phyloP scores from a whole-genome alignment of 2,329 filamentous ascomycete species.

The Aspergillus amoenus region DNA sequence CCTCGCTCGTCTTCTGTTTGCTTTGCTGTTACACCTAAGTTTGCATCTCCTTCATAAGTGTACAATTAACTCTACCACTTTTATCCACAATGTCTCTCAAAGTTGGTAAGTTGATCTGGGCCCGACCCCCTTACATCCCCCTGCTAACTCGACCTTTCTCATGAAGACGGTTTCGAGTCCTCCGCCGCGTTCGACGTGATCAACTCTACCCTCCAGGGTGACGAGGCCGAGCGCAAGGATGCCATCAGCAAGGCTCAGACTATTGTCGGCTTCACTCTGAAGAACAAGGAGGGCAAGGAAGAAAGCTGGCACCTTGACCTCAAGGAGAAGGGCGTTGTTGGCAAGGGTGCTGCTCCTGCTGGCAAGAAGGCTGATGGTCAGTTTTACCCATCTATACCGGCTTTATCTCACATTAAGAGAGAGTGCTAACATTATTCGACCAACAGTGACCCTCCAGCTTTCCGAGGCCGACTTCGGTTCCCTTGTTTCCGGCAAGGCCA shows the following conservation, averaged over 20 bases:
- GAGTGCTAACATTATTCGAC: not conserved
- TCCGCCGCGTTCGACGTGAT: conserved; percentile 91
- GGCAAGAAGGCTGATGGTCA: conserved; percentile 80
- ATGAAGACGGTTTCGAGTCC: conserved; percentile 76
- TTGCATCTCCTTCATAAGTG: not conserved
- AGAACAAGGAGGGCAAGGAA: conserved; percentile 77
- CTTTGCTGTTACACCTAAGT: conserved; percentile 10
- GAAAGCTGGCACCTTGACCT: conserved; percentile 94
- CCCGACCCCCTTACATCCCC: not conserved
- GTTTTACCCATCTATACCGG: conserved; percentile 24
- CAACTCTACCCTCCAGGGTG: conserved; percentile 66
- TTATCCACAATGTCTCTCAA: conserved; percentile 66
- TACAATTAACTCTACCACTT: not conserved
- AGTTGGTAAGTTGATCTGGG: conserved; percentile 56
- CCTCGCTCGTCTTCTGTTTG: conserved; percentile 1
- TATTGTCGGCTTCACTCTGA: conserved; percentile 87
- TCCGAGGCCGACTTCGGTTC: conserved; percentile 84
- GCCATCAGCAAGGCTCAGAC: conserved; percentile 86
- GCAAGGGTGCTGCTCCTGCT: conserved; percentile 65
- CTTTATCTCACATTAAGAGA: not conserved
- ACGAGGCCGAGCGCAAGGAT: conserved; percentile 74
- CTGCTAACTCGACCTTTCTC: conserved; percentile 7
- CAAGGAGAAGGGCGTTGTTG: conserved; percentile 82
- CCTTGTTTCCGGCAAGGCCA: conserved; percentile 82
- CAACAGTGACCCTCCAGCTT: conserved; percentile 75